Evolutionary conservation across 2,329 filamentous ascomycete genomes (phyloP), one percentile per base, ranked within the genome.

Genomic region (Ophiosphaerella herpotricha): DNA sequence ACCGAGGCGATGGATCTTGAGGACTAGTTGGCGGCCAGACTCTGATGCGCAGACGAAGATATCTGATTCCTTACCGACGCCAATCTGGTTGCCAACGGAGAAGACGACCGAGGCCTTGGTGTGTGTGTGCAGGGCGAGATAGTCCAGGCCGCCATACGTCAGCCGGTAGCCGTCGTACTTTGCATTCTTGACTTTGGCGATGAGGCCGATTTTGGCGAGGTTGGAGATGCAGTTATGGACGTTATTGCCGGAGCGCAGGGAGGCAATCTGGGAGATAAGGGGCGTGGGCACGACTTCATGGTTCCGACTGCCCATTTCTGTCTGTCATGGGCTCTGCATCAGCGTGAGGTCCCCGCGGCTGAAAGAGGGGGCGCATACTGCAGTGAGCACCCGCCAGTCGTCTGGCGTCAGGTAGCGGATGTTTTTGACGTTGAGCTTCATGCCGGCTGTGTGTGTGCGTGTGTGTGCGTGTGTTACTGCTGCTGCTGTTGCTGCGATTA

Each of bases 101-200:
- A 96, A 97, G 35, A 97, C 83, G 48, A 83, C 84, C 62, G 88
- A 87, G 58, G 85, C 82, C 64, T 89, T 88, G 50, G 92, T 87
- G 72, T 97, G 88, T 0, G 91, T 86, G 76, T 97, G 91, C 46
- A 99, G 82, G 13, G 94, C 91, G n/a, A 99, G 86, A 75, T 99
- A 99, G 78, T 99, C 94, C 40, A 97, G 85, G 2, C 94, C 94
- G 64, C 94, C 94, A 72, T 99, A 99, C 6, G 93, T 96, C 46
- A 99, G 82, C 45, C 95, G 87, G 77, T 99, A 99, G 54, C 94
- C 94, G 68, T 99, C 94, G 76, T 99, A 99, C 74, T 91, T 93
- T 56, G 93, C 90, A 74, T 97, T 96, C 75, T 96, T 96, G 62
- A 96, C 86, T 62, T 89, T 89, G 38, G 89, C 91, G 65, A 99